phyloP scores from a whole-genome alignment of 2,329 filamentous ascomycete species.

The Raffaelea arxii region DNA sequence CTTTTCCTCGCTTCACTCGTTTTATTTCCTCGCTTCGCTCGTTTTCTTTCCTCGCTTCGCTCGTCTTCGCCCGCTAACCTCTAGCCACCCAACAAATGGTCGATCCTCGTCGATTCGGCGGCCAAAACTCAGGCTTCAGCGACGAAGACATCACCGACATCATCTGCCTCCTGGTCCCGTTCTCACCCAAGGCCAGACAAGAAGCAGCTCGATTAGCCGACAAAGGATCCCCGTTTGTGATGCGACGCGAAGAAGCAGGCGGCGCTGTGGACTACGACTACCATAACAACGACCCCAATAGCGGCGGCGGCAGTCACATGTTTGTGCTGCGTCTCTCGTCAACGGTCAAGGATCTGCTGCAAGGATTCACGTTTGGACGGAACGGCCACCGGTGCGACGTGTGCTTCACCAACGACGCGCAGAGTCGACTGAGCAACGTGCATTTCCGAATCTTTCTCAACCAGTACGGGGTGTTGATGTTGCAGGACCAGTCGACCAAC shows the following conservation, averaged over 20 bases:
- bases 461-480: constrained; percentile 75
- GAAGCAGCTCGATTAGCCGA: constrained; percentile 50
- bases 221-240: constrained; percentile 38
- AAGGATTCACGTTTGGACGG: constrained; percentile 82
- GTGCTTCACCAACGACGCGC: constrained; percentile 53
- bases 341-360: constrained; percentile 52
- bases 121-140: constrained; percentile 72
- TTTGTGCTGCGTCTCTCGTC: constrained; percentile 76
- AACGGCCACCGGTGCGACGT: constrained; percentile 64
- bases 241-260: constrained; percentile 38
- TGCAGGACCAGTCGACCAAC: constrained; percentile 93
- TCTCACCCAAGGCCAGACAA: constrained; percentile 59
- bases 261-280: constrained; percentile 39
- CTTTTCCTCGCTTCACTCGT: background rate
- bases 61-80: constrained; percentile 1
- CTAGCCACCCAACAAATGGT: constrained; percentile 66
- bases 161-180: constrained; percentile 77
- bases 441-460: constrained; percentile 94
- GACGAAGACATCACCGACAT: constrained; percentile 81
- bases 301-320: constrained; percentile 47
- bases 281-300: constrained; percentile 40
- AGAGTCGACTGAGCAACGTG: constrained; percentile 77
- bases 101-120: constrained; percentile 69
- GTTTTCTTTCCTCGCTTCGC: background rate
- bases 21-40: background rate